Evolutionary conservation across 2,329 filamentous ascomycete species (phyloP).

Genomic region (Sporothrix protearum): DNA sequence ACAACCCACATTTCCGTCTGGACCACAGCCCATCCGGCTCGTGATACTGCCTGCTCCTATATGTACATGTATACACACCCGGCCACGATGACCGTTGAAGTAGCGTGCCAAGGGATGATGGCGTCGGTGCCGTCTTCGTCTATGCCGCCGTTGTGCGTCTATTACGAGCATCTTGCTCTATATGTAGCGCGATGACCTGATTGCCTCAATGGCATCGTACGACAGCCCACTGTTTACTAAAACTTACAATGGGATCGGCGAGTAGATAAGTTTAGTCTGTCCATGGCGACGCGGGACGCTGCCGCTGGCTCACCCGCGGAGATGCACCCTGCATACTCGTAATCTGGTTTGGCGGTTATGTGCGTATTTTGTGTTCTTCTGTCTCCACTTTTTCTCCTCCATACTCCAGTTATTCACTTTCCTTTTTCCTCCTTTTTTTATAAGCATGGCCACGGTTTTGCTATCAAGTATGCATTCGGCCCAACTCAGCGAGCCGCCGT

Average conservation of each 20-base stretch:
- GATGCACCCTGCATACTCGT: background rate
- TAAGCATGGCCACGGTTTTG: background rate
- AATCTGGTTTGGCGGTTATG: no score
- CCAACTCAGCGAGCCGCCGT: background rate
- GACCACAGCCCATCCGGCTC: background rate
- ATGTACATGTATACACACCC: no score
- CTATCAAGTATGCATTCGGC: background rate
- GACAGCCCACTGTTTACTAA: no score
- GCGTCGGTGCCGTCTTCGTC: no score
- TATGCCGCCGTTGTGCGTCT: no score
- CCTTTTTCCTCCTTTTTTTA: background rate
- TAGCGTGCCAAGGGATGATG: no score
- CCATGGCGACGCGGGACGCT: background rate
- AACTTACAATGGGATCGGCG: background rate
- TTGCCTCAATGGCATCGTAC: no score
- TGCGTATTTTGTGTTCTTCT: no score
- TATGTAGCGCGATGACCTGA: no score
- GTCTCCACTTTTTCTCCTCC: no score
- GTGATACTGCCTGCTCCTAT: background rate
- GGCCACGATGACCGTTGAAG: no score
- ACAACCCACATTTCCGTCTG: background rate
- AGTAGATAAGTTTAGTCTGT: background rate
- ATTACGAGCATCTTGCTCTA: no score
- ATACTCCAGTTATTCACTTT: background rate
- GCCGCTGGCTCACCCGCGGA: background rate